Evolutionary conservation across 192 early-diverging fungal genomes (phyloP), one percentile per base, ranked within the genome.

Genomic region (Mortierella claussenii): DNA sequence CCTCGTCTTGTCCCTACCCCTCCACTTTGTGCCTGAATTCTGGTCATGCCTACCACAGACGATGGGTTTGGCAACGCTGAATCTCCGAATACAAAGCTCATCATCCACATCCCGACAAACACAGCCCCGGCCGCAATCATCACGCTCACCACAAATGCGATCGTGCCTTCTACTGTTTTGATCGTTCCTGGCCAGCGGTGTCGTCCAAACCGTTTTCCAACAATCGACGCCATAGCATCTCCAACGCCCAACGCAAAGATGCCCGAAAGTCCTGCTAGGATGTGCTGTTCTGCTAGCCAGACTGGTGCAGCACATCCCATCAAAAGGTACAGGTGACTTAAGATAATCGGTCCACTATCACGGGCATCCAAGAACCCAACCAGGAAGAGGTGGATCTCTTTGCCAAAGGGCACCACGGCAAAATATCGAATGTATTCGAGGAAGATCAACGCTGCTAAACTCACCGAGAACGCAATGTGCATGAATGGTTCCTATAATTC

Each of bases 221-320:
- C 85, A 58, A 96, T 83, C 1, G 95, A 97, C 8, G 97, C 96
- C 68, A 92, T 84, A 3, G 95, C 80, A 82, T 99, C 97, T 4
- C 94, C 96, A 58, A 99, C 83, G 2, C 97, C 97, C 32, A 99
- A 66, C 7, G 94, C 82, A 61, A 99, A 73, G 27, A 98, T 90
- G 3, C 97, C 97, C 13, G 91, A 88, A 15, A 95, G 60, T 26
- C 83, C 81, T 49, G 80, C 87, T 44, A 78, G 55, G 20, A 76
- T 60, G 48, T 81, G 81, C 12, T 78, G 74, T 44, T 89, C 79
- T 65, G 86, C 86, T 24, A 97, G 79, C 95, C 95, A 99, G 26
- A 98, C 90, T 0, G 96, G 92, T 20, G 89, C 60, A 2, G 96
- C 96, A 71, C 97, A 99, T 7, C 97, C 97, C 23, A 94, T 32